Evolutionary conservation across 768 basidiomycete genomes (phyloP), one percentile per base, ranked within the genome.

Genomic region (Amylocystis lapponica): DNA sequence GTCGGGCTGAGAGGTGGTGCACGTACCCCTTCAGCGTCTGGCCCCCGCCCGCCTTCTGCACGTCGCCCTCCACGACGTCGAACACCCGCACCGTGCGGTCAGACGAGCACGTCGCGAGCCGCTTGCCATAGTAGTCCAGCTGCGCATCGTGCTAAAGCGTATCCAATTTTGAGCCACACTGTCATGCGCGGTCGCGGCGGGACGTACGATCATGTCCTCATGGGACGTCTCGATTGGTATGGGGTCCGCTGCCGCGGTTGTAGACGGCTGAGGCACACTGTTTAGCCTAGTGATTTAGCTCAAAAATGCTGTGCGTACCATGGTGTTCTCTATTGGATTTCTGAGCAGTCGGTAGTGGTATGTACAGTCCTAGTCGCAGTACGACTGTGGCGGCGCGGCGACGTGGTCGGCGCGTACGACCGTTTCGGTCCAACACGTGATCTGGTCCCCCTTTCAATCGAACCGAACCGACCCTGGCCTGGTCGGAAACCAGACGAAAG

Each of bases 21-120:
- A 54, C 75, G 45, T 42, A 91, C 89, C 90, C 90, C 62, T 83
- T 86, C 46, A 94, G 69, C 4, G 83, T 83, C 48, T 90, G 85
- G n/a, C n/a, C n/a, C 11, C 83, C 84, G 4, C 64, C 67, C 10
- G 69, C 68, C 50, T 78, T 73, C 62, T 81, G 79, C 11, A 83
- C 64, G 53, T 94, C 88, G 21, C 91, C 93, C 36, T 93, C 86
- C 30, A 94, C 80, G 14, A 97, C 85, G 55, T 96, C 92, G 59
- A 98, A 98, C 9, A 98, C 83, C 57, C 91, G 87, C 49, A 99
- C 86, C 0, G 91, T 95, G 41, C 92, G 76, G 67, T 99, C 96
- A 0, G 91, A 94, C 1, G 91, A 95, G 61, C 94, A 96, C 1
- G 96, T 98, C 5, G 96, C 96, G 3, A 99, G 81, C 32, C 94